Evolutionary conservation across 163 green algal genomes (phyloP), one percentile per base, ranked within the genome.

Genomic region (Coccomyxa subellipsoidea): DNA sequence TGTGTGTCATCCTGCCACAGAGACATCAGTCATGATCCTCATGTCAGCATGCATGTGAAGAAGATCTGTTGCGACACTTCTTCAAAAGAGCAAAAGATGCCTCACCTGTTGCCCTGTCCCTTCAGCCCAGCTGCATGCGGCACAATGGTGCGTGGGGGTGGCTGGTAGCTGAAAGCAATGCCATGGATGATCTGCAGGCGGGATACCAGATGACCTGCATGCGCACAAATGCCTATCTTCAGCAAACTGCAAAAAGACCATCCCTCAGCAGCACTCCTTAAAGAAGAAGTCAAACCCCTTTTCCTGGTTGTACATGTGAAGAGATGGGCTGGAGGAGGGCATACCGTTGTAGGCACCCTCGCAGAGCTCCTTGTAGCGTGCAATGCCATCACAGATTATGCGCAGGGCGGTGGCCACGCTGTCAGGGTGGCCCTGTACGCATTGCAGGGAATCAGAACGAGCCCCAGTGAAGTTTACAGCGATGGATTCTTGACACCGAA

Each of bases 361-460:
- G 76, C 93, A 97, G n/a, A 97, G 91, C 59, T 96, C 93, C 83
- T 95, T 95, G 92, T 98, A 98, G n/a, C 94, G 90, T 59, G 96
- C 91, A 18, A 98, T 90, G 0, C 94, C 95, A 12, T 91, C 86
- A 15, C 86, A 87, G 27, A 98, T 92, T 69, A 97, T 88, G 38
- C 88, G 76, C 38, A 97, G 79, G 2, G 94, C 95, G 23, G 87
- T 53, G 23, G 87, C 76, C 25, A 97, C 88, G 5, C 76, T 77
- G 21, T 69, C 37, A 10, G 82, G 78, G 32, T 91, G 89, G n/a
- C 94, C 94, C 89, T 97, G 87, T 34, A 80, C 0, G 18, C 35
- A 82, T 34, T 7, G 66, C 2, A 8, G 15, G 4, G 3, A 59
- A 27, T 8, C 23, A 18, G 23, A 18, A 6, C 1, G 47, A 18